phyloP scores from a whole-genome alignment of 2,329 filamentous ascomycete species.

The Fusarium austroafricanum region DNA sequence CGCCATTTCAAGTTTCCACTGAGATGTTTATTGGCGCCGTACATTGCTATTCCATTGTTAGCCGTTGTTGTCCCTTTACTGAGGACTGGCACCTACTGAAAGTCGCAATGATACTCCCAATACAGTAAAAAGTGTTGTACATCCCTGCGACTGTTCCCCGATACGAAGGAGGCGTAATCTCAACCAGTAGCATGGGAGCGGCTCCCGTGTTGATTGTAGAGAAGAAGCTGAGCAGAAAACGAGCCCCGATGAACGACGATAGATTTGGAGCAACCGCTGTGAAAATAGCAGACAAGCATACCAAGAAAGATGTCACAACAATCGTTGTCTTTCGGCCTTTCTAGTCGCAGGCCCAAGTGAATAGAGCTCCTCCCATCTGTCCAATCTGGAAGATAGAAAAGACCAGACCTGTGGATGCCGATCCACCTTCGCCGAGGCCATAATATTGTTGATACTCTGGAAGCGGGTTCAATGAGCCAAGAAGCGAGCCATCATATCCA shows the following conservation, averaged over 20 bases:
- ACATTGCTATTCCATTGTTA: constrained; percentile 17
- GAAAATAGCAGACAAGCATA: constrained; percentile 5
- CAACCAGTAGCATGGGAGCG: constrained; percentile 69
- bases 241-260: constrained; percentile 3
- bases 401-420: constrained; percentile 56
- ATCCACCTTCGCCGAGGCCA: constrained; percentile 42
- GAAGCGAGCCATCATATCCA: constrained; percentile 56
- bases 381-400: constrained; percentile 59
- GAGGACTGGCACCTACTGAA: neutral
- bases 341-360: constrained; percentile 59
- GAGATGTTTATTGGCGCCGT: constrained; percentile 33
- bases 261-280: constrained; percentile 15
- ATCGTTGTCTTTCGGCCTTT: constrained; percentile 57
- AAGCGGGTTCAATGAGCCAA: constrained; percentile 59
- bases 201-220: constrained; percentile 51
- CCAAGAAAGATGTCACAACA: constrained; percentile 59
- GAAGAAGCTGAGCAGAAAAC: constrained; percentile 15
- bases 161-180: constrained; percentile 69
- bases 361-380: constrained; percentile 57
- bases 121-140: constrained; percentile 57
- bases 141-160: constrained; percentile 69
- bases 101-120: constrained; percentile 47
- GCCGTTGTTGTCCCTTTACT: accelerated
- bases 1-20: constrained; percentile 38
- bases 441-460: constrained; percentile 15